Evolutionary conservation across 495 filamentous ascomycete genomes (phyloP).

Genomic region (Peziza echinospora): DNA sequence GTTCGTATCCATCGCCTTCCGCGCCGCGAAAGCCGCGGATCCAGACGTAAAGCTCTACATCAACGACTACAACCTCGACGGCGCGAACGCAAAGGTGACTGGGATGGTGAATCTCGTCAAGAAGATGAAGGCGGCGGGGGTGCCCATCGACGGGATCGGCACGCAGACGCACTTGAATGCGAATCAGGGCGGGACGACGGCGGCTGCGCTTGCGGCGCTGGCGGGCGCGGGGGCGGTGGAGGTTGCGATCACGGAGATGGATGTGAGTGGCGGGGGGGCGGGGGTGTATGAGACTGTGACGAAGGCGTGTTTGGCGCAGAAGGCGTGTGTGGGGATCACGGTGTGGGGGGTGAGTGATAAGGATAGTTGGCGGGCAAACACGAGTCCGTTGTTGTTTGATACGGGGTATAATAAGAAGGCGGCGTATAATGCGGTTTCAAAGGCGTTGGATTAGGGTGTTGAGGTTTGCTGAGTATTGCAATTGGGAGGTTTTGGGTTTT

Average conservation of each 20-base stretch:
- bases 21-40: slow-evolving; percentile 33
- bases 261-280: slow-evolving; percentile 36
- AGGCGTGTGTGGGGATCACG: slow-evolving; percentile 4
- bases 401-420: slow-evolving; percentile 1
- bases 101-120: slow-evolving; percentile 43
- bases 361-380: slow-evolving; percentile 2
- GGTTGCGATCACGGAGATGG: slow-evolving; percentile 50
- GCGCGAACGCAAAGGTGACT: slow-evolving; percentile 29
- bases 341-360: slow-evolving; percentile 2
- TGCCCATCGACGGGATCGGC: slow-evolving; percentile 50
- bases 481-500: no score
- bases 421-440: slow-evolving; percentile 1
- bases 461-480: background rate
- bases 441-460: background rate
- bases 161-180: slow-evolving; percentile 39
- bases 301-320: slow-evolving; percentile 33
- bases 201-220: slow-evolving; percentile 34
- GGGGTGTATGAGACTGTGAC: slow-evolving; percentile 37
- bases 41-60: slow-evolving; percentile 38
- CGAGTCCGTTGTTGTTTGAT: slow-evolving; percentile 3
- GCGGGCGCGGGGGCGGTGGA: slow-evolving; percentile 32
- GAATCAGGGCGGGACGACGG: slow-evolving; percentile 21
- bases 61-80: slow-evolving; percentile 42
- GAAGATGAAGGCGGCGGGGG: slow-evolving; percentile 38
- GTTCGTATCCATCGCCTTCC: slow-evolving; percentile 36